Base-by-base conservation (phyloP, 2,329 filamentous ascomycete species). In the Graphilbum sp. region DNA sequence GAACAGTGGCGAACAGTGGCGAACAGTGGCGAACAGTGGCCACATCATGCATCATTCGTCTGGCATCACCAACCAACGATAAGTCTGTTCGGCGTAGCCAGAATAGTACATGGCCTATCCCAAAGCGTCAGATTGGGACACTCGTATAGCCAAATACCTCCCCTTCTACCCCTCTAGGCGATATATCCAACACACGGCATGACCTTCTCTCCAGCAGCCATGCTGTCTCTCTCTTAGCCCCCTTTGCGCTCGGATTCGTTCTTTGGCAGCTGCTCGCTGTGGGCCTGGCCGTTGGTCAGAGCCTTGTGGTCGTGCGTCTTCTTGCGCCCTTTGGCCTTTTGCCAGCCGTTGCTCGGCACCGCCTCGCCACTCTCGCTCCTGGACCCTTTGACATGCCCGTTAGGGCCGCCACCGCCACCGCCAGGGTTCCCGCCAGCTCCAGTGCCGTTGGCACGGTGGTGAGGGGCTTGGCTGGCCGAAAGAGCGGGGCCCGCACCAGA, bases 221-320 rank as follows among this genome's bases (percentile, higher is more conserved):
- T 2, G 6, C 30, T 21, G 5, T 36, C 8, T 21, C 16, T 16
- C 31, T 29, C 21, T 36, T 31, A 78, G 35, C 74, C 74, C 2
- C 74, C 74, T 48, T 77, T 78, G 41, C 74, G 67, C 42, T 78
- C 73, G 2, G 65, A 67, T 12, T 69, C 67, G 38, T 73, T 64
- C 53, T 65, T 71, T 3, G 74, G 74, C 17, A 58, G 58, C 50
- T 64, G 62, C 51, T 79, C 73, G 42, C 62, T 59, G 21, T 64
- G 62, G 7, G 56, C 49, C 18, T 52, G 51, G 4, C 54, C 56
- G 40, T 62, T 66, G 8, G 52, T 51, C 35, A 56, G 52, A 49
- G 61, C 61, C 50, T 72, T 75, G 40, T 55, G 49, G 13, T 68
- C 64, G n/a, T 47, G 48, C 2, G 55, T 59, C 53, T 67, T 71